These are phyloP conservation scores for Aspergillus bertholletiae DNA, from an alignment of 495 filamentous ascomycete genomes.

Conservation along the genomic window DNA sequence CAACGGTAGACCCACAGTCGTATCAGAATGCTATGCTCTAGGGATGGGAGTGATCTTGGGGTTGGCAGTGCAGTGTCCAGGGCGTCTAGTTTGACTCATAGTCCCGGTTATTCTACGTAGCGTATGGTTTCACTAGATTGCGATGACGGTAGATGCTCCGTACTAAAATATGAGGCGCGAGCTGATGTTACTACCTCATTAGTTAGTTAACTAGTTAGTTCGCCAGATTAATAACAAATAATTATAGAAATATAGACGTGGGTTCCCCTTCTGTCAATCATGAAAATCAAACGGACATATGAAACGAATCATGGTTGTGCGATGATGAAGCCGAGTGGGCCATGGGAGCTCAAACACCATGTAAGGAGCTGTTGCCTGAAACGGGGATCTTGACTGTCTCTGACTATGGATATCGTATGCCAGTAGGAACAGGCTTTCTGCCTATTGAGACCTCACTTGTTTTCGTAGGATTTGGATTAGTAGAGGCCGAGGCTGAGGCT, in stretches of 20 bases:
- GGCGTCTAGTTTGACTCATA: background rate
- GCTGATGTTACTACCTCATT: too few relatives aligned
- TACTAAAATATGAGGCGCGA: too few relatives aligned
- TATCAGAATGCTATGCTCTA: too few relatives aligned
- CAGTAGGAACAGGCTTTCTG: background rate
- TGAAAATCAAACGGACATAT: slow-evolving; percentile 3
- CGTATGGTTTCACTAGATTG: too few relatives aligned
- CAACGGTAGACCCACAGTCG: too few relatives aligned
- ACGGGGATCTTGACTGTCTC: too few relatives aligned
- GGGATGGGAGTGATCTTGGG: too few relatives aligned
- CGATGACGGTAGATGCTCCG: too few relatives aligned
- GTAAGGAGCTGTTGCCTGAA: slow-evolving; percentile 4
- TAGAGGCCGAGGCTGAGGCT: background rate
- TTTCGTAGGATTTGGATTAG: background rate
- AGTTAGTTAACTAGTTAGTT: too few relatives aligned
- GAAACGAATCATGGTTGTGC: background rate
- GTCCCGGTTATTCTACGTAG: too few relatives aligned
- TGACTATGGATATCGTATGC: too few relatives aligned
- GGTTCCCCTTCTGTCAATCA: slow-evolving; percentile 5
- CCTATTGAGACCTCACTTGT: background rate
- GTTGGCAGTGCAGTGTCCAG: background rate
- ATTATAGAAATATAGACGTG: background rate
- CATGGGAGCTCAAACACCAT: background rate
- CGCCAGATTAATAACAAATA: too few relatives aligned
- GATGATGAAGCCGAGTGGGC: background rate